These are phyloP conservation scores for Nitzschia palea DNA, from an alignment of 108 stramenopile genomes.

Conservation along the genomic window DNA sequence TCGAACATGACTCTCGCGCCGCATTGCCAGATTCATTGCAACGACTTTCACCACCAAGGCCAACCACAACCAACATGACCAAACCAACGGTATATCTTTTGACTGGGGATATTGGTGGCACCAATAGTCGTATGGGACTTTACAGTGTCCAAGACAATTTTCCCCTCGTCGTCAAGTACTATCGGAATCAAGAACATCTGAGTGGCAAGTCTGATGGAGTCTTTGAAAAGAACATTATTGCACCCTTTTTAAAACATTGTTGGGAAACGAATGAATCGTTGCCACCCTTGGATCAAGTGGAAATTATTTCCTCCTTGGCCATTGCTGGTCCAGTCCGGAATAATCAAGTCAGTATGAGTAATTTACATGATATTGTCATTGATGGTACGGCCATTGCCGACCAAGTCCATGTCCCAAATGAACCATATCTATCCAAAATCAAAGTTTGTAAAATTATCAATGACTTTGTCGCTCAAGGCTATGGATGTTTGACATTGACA, in stretches of 20 bases:
- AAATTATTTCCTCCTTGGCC: slow-evolving; percentile 85
- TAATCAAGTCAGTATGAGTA: slow-evolving; percentile 79
- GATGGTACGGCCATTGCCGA: slow-evolving; percentile 71
- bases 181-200: slow-evolving; percentile 56
- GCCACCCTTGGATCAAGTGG: slow-evolving; percentile 26
- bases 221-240: slow-evolving; percentile 61
- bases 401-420: slow-evolving; percentile 23
- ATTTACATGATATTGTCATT: slow-evolving; percentile 62
- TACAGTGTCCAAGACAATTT: slow-evolving; percentile 43
- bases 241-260: slow-evolving; percentile 66
- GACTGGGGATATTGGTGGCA: slow-evolving; percentile 92
- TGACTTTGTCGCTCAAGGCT: slow-evolving; percentile 97
- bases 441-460: slow-evolving; percentile 83
- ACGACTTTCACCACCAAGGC: too few species aligned
- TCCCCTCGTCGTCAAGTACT: slow-evolving; percentile 51
- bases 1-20: too few species aligned
- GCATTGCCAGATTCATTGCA: too few species aligned
- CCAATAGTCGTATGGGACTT: slow-evolving; percentile 83
- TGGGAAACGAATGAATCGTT: slow-evolving; percentile 47
- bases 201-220: slow-evolving; percentile 27
- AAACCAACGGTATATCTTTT: slow-evolving; percentile 55
- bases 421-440: slow-evolving; percentile 37
- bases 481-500: slow-evolving; percentile 91
- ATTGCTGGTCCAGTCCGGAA: slow-evolving; percentile 91
- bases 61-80: not conserved